Base-by-base conservation (phyloP, 2,329 filamentous ascomycete genomes). In the Pseudocercospora cruenta region DNA sequence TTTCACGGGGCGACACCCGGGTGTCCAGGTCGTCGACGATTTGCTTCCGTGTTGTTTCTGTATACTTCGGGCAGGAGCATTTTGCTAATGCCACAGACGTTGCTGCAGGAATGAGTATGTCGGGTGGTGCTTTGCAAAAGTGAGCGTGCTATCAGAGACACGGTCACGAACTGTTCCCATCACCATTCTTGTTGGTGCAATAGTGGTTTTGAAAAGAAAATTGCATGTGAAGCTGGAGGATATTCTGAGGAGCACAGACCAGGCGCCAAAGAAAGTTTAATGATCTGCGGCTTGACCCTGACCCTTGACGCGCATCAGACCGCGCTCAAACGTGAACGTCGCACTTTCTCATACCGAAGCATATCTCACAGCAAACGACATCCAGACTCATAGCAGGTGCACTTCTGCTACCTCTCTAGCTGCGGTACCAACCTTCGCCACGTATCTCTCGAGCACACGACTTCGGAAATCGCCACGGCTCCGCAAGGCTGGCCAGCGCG, bases 351-450 rank as follows among this genome's bases (percentile, higher is more conserved):
- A 24, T 31, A 14, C 6, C 8, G 21, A 54, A 54, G 51, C 51
- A 54, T 28, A 54, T 28, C 51, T 54, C 24, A 31, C 26, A 55
- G 51, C 51, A 55, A 55, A 28, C 51, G n/a, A 55, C 16, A 31
- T 4, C 16, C 0, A 16, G 19, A 53, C 2, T 24, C 19, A 19
- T 19, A 53, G 49, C 49, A 53, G 49, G 8, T 26, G 22, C 49
- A 53, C 4, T 12, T 49, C 45, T 49, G 45, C 45, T 21, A 1
- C 19, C 12, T 21, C 43, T 16, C 43, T 24, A 51, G 6, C 2
- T 21, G n/a, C 22, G 1, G 4, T 9, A 4, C 2, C 3, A 8
- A 2, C 2, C 1, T 19, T n/a, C 47, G 19, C 49, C 49, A 26
- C 49, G 5, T 16, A 19, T 16, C 3, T 16, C 49, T 8, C 14